Base-by-base conservation (phyloP, 2,329 filamentous ascomycete species). In the Lachnellula willkommii region DNA sequence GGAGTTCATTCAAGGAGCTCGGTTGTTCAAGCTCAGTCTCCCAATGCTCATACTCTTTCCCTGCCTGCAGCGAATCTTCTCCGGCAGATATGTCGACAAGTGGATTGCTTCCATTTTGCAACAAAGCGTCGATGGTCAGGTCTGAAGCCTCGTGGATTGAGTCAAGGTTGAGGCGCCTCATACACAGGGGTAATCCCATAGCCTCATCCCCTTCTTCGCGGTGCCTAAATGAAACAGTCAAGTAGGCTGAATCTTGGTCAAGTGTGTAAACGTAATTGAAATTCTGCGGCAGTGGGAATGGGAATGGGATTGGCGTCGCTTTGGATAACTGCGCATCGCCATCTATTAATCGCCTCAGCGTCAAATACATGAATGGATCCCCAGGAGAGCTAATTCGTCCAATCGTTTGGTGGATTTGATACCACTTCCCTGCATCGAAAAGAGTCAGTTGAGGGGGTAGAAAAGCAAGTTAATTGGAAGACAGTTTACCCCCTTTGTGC, bases 81-180 rank as follows among this genome's bases (percentile, higher is more conserved):
- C 50, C 28, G 39, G 43, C 36, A 40, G 55, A 20, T 50, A 50
- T 47, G 35, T 37, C 52, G 45, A 53, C 42, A 40, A 65, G 60
- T 58, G 47, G 11, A 71, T 70, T 62, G 73, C 74, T 22, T 66
- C 67, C 53, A 76, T 69, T 55, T 75, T 76, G 3, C 70, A 73
- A 4, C 71, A 69, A 15, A 69, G 64, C 28, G 69, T 65, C 63
- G 68, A 71, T 43, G 70, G 26, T 46, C 40, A 45, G 24, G 37
- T 52, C 39, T 36, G 39, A 46, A 52, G 50, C 37, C 14, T 52
- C 26, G n/a, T 36, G 1, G 15, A 52, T 52, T 20, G 24, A 43
- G 22, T 46, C 15, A 36, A 52, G 40, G 40, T 17, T 36, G 14
- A 52, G 39, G 22, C 50, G 50, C 39, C 50, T 46, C 26, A 52